Base-by-base conservation (phyloP, 805 yeast species). In the Wickerhamiella siamensis region DNA sequence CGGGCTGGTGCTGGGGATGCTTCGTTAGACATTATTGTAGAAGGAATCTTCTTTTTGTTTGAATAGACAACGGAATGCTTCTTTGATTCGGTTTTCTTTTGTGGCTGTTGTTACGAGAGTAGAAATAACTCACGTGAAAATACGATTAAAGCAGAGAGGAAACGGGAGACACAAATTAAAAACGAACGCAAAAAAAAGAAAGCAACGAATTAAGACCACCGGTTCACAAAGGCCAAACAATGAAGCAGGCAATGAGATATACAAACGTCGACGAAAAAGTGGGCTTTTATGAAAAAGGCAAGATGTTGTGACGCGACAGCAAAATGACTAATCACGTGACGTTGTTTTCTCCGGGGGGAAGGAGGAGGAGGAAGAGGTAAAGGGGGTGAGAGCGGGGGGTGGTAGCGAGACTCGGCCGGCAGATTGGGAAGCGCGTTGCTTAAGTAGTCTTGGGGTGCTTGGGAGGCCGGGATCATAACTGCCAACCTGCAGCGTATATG, bases 381-480 rank as follows among this genome's bases (percentile, higher is more conserved):
- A 12, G 29, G 29, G 12, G 29, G 29, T 6, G 29, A 12, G 29
- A 8, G 12, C 6, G 12, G 29, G 10, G 12, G 12, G 12, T 6
- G 12, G 29, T 12, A 12, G 29, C 10, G 6, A 8, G 12, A 34
- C 20, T 20, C 27, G 17, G 24, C 27, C 24, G 10, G 27, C 20
- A 20, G 14, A n/a, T 21, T 36, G 38, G 38, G 38, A 36, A 26
- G 21, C 17, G n/a, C 29, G 15, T 22, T n/a, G 31, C 38, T 36
- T 36, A 36, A 36, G 38, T 36, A 36, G 38, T 36, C 12, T 16
- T 15, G 21, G 38, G 31, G 21, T 3, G 22, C 31, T 22, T 16
- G 19, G 31, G 27, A n/a, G 38, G 10, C 29, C 38, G 31, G 21
- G 38, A 24, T 17, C 4, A 15, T n/a, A 36, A 4, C 19, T 36